Percentiles rank a stretch among this genome's conserved stretches.
These are phyloP conservation scores for Lobosporangium transversale DNA, from an alignment of 192 early-diverging fungal genomes.

Conservation along the genomic window DNA sequence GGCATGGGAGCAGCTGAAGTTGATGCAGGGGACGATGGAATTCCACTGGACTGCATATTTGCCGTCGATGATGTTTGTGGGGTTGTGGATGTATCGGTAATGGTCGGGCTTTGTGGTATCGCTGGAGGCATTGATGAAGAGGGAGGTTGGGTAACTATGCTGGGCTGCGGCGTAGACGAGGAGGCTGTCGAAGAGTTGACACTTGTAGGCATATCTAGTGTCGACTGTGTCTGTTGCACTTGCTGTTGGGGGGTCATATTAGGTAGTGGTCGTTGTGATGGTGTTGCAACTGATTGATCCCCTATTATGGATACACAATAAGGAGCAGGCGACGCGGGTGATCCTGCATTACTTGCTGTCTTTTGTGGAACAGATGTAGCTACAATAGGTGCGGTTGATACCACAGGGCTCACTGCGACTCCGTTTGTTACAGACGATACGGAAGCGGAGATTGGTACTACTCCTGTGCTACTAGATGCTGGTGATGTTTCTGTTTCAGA, in stretches of 20 bases:
- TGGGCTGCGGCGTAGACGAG: too few relatives aligned
- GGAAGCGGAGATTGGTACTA: background rate
- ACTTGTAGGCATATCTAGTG: too few relatives aligned
- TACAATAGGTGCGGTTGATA: background rate
- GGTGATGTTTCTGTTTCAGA: background rate
- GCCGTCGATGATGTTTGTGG: conserved; percentile 9
- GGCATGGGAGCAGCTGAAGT: conserved; percentile 9
- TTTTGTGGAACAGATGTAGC: background rate
- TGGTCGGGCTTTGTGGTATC: too few relatives aligned
- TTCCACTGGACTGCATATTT: background rate
- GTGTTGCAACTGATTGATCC: conserved; percentile 3
- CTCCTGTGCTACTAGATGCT: background rate
- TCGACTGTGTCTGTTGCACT: conserved; percentile 35
- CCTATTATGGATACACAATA: conserved; percentile 19
- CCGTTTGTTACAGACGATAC: background rate
- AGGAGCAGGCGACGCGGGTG: conserved; percentile 13
- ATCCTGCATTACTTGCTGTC: background rate
- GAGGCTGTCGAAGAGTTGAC: too few relatives aligned
- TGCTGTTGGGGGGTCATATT: conserved; percentile 22
- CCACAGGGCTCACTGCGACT: background rate
- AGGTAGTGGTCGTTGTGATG: conserved; percentile 14
- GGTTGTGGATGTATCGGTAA: too few relatives aligned
- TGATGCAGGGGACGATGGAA: conserved; percentile 4
- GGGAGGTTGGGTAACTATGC: too few relatives aligned
- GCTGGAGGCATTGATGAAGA: conserved; percentile 10